A percentile compares a stretch with the other conserved stretches of the same genome.
Evolutionary conservation across 2,329 filamentous ascomycete species (phyloP).

Genomic region (Nothophoma quercina): DNA sequence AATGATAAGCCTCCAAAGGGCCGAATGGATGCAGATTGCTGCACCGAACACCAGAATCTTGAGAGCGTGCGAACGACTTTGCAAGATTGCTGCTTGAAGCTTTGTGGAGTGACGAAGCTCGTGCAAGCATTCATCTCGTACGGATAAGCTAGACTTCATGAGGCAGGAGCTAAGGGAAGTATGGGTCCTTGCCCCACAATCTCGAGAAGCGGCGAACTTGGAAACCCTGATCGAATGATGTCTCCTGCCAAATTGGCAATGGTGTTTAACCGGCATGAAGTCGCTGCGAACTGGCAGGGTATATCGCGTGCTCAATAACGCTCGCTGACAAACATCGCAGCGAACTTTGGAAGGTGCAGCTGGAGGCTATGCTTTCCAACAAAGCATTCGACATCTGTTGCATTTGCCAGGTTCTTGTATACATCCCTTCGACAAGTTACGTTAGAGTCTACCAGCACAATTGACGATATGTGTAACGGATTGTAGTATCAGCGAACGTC

Average conservation of each 20-base stretch:
- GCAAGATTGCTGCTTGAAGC: neutral
- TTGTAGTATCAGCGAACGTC: too few relatives aligned
- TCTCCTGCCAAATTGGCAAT: slow-evolving; percentile 10
- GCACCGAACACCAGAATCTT: neutral
- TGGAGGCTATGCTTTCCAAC: too few relatives aligned
- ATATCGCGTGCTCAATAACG: slow-evolving; percentile 3
- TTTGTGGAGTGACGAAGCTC: slow-evolving; percentile 11
- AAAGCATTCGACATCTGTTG: too few relatives aligned
- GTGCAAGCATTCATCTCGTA: slow-evolving; percentile 14
- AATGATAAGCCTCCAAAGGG: neutral
- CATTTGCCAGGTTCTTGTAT: too few relatives aligned
- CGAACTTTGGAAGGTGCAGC: neutral
- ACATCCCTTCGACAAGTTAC: too few relatives aligned
- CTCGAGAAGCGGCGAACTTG: neutral
- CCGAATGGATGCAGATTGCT: neutral
- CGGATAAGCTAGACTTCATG: neutral
- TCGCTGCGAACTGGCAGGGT: slow-evolving; percentile 6
- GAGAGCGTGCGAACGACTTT: neutral
- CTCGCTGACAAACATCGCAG: neutral
- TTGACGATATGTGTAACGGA: too few relatives aligned
- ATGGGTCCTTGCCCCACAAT: neutral
- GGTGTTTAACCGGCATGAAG: slow-evolving; percentile 3
- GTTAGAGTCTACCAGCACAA: too few relatives aligned
- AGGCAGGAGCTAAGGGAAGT: slow-evolving; percentile 11
- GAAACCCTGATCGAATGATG: slow-evolving; percentile 5